These are phyloP conservation scores for Ceratocystis huliohia DNA, from an alignment of 2,329 filamentous ascomycete genomes.

Conservation along the genomic window DNA sequence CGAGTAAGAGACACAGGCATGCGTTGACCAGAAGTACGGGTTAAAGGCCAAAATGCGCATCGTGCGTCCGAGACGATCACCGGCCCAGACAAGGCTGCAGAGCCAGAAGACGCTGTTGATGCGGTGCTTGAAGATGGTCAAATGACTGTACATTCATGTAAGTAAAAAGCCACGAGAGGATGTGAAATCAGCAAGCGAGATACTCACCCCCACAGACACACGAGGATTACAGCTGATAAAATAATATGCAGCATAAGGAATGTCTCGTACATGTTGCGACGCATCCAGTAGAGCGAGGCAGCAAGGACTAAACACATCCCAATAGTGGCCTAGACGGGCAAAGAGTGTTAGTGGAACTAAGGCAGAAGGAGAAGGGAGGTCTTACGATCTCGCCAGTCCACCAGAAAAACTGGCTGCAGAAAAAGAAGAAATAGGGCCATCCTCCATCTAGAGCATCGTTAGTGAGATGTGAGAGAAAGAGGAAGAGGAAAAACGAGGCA, in stretches of 20 bases:
- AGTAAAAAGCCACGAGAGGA: conserved; percentile 23
- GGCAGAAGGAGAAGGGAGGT: conserved; percentile 21
- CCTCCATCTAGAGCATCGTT: conserved; percentile 28
- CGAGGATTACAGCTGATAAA: conserved; percentile 38
- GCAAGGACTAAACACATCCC: conserved; percentile 35
- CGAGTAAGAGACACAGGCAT: conserved; percentile 29
- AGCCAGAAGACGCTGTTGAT: conserved; percentile 37
- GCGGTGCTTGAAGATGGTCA: conserved; percentile 35
- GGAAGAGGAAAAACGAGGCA: conserved; percentile 12
- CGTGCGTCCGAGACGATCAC: conserved; percentile 37
- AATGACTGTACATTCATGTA: conserved; percentile 29
- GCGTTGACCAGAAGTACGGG: conserved; percentile 28
- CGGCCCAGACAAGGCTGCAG: conserved; percentile 36
- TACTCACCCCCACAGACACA: conserved; percentile 40
- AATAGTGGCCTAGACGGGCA: conserved; percentile 29
- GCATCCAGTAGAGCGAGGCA: conserved; percentile 40
- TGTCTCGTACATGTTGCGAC: conserved; percentile 40
- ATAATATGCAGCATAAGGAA: conserved; percentile 40
- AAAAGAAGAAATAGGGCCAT: conserved; percentile 29
- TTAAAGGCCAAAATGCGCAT: conserved; percentile 34
- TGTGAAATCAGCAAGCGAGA: neutral
- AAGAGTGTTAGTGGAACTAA: neutral
- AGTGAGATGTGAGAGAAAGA: neutral
- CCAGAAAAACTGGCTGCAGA: conserved; percentile 37
- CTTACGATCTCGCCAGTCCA: conserved; percentile 37